Base-by-base conservation (phyloP, 2,329 filamentous ascomycete genomes). In the Phoma sp. region DNA sequence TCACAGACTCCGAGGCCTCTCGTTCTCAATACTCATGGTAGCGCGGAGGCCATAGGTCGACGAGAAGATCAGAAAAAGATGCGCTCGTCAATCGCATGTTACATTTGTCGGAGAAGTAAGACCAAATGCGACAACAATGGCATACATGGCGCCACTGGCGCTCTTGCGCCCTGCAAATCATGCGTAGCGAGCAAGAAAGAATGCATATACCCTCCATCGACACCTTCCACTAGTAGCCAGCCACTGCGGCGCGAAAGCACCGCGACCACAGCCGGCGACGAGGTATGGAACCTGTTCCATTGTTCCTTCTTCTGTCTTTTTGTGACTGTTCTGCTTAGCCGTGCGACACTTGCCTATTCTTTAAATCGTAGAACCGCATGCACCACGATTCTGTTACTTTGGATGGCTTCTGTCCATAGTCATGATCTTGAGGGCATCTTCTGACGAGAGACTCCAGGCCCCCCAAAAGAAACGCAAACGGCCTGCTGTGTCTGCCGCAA, bases 71-170 rank as follows among this genome's bases (percentile, higher is more conserved):
- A 69, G 44, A 65, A 67, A 54, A 56, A 59, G 53, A 89, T 91
- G 84, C 84, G 90, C 63, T 91, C 89, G 41, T 90, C 88, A 68
- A 91, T 93, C 69, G 90, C 90, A 42, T 95, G 90, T 75, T 80
- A 85, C 57, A 82, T 86, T 59, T 93, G 90, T 71, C 83, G 90
- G 53, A 85, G 86, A 66, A 91, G 89, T 71, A 96, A 95, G 77
- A 90, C 93, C 71, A 93, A 93, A 76, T 96, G 91, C 77, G 86
- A 91, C 73, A 95, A 95, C 75, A 83, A 84, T 62, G 89, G 89
- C 56, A 18, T 38, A 18, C 83, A 87, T 52, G 83, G 84, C 58
- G 87, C 86, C 13, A 85, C 84, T 13, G 46, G 46, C 30, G 27
- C 18, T 14, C 52, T 55, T 14, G 52, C 52, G 14, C n/a, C 52